Evolutionary conservation across 139 green algal genomes (phyloP).

Genomic region (Coelastrella sp.): DNA sequence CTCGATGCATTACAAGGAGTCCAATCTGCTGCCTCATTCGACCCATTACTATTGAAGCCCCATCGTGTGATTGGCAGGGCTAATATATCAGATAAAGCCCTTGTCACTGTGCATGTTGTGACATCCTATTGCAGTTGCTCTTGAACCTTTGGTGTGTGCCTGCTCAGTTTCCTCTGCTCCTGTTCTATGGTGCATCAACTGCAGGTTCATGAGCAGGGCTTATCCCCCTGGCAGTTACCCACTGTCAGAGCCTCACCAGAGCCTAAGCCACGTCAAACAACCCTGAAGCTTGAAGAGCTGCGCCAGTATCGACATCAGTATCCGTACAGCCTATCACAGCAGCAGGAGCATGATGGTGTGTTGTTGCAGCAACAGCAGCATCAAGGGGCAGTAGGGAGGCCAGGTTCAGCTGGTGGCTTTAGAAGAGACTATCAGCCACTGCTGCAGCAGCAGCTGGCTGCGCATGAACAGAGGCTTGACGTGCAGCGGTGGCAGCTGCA

Average conservation of each 20-base stretch:
- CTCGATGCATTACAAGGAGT: too few species aligned
- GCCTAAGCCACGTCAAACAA: not conserved
- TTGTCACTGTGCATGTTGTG: not conserved
- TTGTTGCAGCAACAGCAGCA: not conserved
- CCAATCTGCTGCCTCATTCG: too few species aligned
- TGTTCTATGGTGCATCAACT: too few species aligned
- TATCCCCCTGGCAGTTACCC: conserved; percentile 43
- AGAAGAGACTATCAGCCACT: conserved; percentile 3
- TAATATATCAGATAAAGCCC: too few species aligned
- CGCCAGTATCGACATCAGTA: conserved; percentile 36
- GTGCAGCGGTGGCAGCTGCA: not conserved
- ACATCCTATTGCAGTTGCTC: not conserved
- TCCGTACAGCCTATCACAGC: conserved; percentile 18
- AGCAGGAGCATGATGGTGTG: not conserved
- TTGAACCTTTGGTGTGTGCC: too few species aligned
- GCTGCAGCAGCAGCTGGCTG: not conserved
- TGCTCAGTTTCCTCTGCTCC: too few species aligned
- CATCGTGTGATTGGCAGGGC: too few species aligned
- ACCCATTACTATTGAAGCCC: too few species aligned
- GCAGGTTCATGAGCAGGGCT: conserved; percentile 12
- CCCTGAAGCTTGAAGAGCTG: conserved; percentile 29
- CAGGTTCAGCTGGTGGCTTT: conserved; percentile 8
- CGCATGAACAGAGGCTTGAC: conserved; percentile 13
- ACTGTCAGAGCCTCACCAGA: conserved; percentile 16
- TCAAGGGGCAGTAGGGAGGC: not conserved